phyloP scores from a whole-genome alignment of 176 grass and related monocot genomes.

The Ensete glaucum region DNA sequence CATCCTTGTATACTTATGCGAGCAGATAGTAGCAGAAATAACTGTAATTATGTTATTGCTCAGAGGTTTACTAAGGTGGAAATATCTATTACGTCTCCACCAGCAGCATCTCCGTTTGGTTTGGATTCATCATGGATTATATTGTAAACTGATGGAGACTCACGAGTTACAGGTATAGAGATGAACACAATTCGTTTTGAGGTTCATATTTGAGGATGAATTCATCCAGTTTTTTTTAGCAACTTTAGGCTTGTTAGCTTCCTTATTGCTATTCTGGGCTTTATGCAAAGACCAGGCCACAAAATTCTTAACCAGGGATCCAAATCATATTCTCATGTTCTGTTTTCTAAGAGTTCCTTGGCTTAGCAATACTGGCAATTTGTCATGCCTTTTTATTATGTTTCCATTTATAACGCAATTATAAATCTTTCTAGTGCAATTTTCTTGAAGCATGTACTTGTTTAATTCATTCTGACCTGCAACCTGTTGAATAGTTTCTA shows the following conservation, averaged over 20 bases:
- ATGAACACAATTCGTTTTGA: slow-evolving; percentile 66
- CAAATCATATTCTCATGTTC: background rate
- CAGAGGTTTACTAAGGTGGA: slow-evolving; percentile 73
- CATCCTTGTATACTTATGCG: too few species aligned
- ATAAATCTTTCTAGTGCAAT: too few species aligned
- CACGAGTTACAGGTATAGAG: slow-evolving; percentile 43
- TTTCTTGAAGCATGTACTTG: too few species aligned
- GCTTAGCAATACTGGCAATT: too few species aligned
- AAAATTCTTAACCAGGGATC: slow-evolving; percentile 47
- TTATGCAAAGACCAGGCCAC: slow-evolving; percentile 35
- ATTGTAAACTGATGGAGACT: slow-evolving; percentile 44
- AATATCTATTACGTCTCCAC: slow-evolving; percentile 72
- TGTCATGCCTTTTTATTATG: too few species aligned
- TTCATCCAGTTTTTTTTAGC: background rate
- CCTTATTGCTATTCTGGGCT: slow-evolving; percentile 12
- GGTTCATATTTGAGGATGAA: slow-evolving; percentile 28
- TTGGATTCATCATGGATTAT: slow-evolving; percentile 58
- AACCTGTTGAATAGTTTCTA: too few species aligned
- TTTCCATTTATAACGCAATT: too few species aligned
- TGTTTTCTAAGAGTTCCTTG: background rate
- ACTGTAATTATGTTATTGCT: slow-evolving; percentile 20
- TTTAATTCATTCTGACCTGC: too few species aligned
- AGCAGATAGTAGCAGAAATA: too few species aligned
- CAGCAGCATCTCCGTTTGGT: slow-evolving; percentile 64
- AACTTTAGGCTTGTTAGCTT: background rate